A percentile compares a stretch with the other conserved stretches of the same genome.
Conservation (phyloP, 768 basidiomycete genomes). For the Mycena polygramma region DNA sequence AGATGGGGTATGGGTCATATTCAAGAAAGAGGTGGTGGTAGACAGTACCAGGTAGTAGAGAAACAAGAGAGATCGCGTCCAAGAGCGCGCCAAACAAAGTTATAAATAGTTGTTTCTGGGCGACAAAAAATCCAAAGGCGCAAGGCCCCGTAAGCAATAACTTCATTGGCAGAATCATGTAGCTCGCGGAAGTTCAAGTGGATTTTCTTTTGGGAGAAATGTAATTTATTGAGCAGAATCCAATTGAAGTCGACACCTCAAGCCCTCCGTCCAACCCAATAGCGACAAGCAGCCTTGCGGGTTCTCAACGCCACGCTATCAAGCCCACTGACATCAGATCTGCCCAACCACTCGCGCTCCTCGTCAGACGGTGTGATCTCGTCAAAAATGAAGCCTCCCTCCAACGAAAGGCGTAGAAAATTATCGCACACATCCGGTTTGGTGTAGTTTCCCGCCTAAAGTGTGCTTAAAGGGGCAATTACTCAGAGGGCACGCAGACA, state of each 20-base stretch:
- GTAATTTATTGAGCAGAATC: too few species aligned
- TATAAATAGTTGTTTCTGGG: too few species aligned
- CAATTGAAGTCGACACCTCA: neutral
- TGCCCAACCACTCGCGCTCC: conserved; percentile 62
- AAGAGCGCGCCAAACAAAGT: neutral
- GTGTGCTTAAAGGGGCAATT: neutral
- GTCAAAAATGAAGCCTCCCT: conserved; percentile 61
- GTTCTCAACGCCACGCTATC: conserved; percentile 60
- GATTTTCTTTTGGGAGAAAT: too few species aligned
- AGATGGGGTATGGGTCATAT: conserved; percentile 38
- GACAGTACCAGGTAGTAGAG: too few species aligned
- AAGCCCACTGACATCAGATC: conserved; percentile 59
- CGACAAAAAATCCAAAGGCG: too few species aligned
- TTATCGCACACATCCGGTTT: conserved; percentile 61
- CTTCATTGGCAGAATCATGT: too few species aligned
- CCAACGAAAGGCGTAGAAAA: conserved; percentile 59
- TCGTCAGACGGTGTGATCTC: conserved; percentile 51
- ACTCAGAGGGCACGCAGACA: conserved; percentile 1
- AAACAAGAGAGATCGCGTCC: conserved; percentile 36
- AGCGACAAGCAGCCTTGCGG: conserved; percentile 71
- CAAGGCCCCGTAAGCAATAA: too few species aligned
- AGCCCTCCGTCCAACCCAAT: conserved; percentile 64
- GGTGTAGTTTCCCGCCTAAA: conserved; percentile 74
- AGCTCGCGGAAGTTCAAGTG: too few species aligned
- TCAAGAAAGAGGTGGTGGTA: conserved; percentile 39